phyloP scores from a whole-genome alignment of 208 protist genomes.

The Lotmaria passim region DNA sequence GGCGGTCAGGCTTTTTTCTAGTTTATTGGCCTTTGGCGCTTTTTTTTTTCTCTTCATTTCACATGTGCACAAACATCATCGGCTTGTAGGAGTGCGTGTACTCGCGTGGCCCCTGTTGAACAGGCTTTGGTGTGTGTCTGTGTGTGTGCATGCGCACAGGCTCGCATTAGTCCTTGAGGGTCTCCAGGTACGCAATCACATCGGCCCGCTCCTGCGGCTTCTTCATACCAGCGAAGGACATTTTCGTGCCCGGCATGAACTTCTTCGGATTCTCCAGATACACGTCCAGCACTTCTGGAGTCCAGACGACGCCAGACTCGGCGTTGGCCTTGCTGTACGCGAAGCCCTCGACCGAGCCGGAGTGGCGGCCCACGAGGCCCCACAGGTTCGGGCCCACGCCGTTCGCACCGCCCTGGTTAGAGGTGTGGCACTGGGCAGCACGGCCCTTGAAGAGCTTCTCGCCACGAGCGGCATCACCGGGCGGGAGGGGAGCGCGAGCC shows the following conservation, averaged over 20 bases:
- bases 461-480: slow-evolving; percentile 79
- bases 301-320: slow-evolving; percentile 93
- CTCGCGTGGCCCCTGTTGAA: background rate
- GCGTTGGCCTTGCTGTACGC: slow-evolving; percentile 96
- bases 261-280: slow-evolving; percentile 98
- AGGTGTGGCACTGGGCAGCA: slow-evolving; percentile 95
- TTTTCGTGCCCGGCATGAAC: slow-evolving; percentile 98
- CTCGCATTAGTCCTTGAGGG: slow-evolving; percentile 38
- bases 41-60: background rate
- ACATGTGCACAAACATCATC: slow-evolving; percentile 14
- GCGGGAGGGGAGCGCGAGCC: slow-evolving; percentile 67
- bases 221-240: slow-evolving; percentile 97
- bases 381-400: slow-evolving; percentile 93
- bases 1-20: too few species aligned
- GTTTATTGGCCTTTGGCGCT: background rate
- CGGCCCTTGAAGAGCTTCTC: slow-evolving; percentile 95
- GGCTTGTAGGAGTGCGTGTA: slow-evolving; percentile 2
- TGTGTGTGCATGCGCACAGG: background rate
- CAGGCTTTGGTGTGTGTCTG: too few species aligned
- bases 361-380: slow-evolving; percentile 92
- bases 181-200: slow-evolving; percentile 95
- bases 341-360: slow-evolving; percentile 93
- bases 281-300: slow-evolving; percentile 92
- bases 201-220: slow-evolving; percentile 94
- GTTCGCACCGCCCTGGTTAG: slow-evolving; percentile 85